A percentile compares a stretch with the other conserved stretches of the same genome.
Evolutionary conservation across 108 stramenopile species (phyloP).

Genomic region (Skeletonema costatum): DNA sequence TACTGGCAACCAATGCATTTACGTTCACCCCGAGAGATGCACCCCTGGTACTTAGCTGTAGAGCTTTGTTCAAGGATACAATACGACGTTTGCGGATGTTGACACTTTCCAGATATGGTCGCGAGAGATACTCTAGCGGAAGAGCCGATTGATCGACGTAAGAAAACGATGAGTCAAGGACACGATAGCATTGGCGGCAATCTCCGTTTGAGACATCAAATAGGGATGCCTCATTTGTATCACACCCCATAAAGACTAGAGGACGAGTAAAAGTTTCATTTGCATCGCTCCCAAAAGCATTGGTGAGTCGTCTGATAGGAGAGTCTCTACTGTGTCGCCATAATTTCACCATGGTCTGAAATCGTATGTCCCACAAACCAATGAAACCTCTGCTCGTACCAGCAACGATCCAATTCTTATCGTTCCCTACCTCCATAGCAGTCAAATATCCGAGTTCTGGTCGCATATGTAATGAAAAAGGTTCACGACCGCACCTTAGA

Average conservation of each 20-base stretch:
- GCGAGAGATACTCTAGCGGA: conserved; percentile 31
- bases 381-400: conserved; percentile 80
- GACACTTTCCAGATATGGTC: conserved; percentile 54
- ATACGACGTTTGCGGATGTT: conserved; percentile 13
- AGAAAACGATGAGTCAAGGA: conserved; percentile 51
- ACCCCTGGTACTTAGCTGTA: conserved; percentile 22
- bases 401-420: conserved; percentile 88
- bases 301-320: conserved; percentile 83
- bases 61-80: conserved; percentile 22
- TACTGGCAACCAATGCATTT: conserved; percentile 83
- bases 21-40: conserved; percentile 37
- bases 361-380: conserved; percentile 82
- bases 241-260: conserved; percentile 85
- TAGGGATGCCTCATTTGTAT: conserved; percentile 89
- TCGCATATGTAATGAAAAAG: conserved; percentile 72
- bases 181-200: conserved; percentile 86
- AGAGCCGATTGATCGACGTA: conserved; percentile 45
- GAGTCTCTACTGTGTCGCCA: conserved; percentile 87
- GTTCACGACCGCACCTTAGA: conserved; percentile 70
- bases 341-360: conserved; percentile 79
- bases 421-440: conserved; percentile 81
- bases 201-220: conserved; percentile 86
- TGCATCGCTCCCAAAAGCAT: conserved; percentile 62
- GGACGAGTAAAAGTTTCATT: conserved; percentile 55
- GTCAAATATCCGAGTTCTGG: conserved; percentile 91